Base-by-base conservation (phyloP, 768 basidiomycete genomes). In the Collybia sordida region DNA sequence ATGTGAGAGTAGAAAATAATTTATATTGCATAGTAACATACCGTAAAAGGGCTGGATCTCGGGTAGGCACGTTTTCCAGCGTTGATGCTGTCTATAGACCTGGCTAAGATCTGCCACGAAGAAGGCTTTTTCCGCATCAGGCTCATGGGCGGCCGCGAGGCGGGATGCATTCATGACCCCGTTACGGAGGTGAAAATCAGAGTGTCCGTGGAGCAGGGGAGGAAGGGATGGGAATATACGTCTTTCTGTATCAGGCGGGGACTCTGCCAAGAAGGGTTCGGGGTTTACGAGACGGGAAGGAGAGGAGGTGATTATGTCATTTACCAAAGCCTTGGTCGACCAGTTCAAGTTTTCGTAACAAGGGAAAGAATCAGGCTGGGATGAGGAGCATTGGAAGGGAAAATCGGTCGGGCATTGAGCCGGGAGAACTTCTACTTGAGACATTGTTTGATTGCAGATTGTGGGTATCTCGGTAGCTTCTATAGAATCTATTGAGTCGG, bases 31-130 rank as follows among this genome's bases (percentile, higher is more conserved):
- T 51, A 46, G 28, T 49, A 46, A 72, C 85, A 51, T 55, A 93
- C 93, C 96, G 69, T 95, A 98, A 72, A 90, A 96, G 9, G 94
- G 93, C 57, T 93, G 85, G n/a, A 98, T 83, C 47, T 89, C 81
- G 3, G 91, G 87, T 17, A 99, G 79, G 55, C 78, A 79, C 15
- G 72, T 65, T 50, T 75, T 74, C 96, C 96, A 99, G 45, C 91
- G 80, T 59, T 83, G 74, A 60, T 93, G 88, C 64, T 96, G 93
- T 46, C 72, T 73, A 66, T 90, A 97, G 4, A 98, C 88, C 57
- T 87, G 80, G 58, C 86, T 82, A 37, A 99, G 83, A 68, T 99
- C 97, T 9, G 90, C 93, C 9, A 97, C 95, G 61, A 98, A 98
- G 68, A 98, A 98, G 6, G 97, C 96, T 51, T 85, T 86, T 71